A percentile compares a stretch with the other conserved stretches of the same genome.
These are phyloP conservation scores for Metschnikowia drakensbergensis DNA, from an alignment of 805 yeast genomes.

Conservation along the genomic window DNA sequence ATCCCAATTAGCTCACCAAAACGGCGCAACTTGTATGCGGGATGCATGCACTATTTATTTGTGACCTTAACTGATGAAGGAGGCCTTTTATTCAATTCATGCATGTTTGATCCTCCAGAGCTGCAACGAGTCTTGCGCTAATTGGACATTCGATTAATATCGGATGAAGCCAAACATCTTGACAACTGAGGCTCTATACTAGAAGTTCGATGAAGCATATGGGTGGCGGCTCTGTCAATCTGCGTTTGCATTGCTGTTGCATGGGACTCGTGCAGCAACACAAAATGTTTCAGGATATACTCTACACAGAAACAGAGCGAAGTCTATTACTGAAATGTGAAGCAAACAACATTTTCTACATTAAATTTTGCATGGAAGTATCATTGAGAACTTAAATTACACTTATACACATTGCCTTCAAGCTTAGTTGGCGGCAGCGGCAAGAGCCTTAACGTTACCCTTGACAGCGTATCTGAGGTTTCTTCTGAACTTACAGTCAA, in stretches of 20 bases:
- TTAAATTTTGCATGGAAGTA: conserved; percentile 8
- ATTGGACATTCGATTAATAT: not conserved
- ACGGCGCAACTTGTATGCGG: not conserved
- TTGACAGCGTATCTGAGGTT: conserved; percentile 99
- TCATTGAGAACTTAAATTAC: conserved; percentile 16
- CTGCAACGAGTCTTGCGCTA: not conserved
- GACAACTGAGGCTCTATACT: no score
- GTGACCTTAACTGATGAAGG: not conserved
- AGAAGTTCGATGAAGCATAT: no score
- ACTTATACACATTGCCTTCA: conserved; percentile 6
- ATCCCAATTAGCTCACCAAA: not conserved
- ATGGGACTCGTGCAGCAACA: not conserved
- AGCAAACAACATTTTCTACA: conserved; percentile 3
- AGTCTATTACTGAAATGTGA: not conserved
- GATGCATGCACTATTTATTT: not conserved
- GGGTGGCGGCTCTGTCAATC: not conserved
- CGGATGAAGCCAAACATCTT: not conserved
- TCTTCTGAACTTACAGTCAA: conserved; percentile 98
- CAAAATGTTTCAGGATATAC: not conserved
- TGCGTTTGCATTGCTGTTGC: not conserved
- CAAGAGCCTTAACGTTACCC: conserved; percentile 94
- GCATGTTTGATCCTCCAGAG: not conserved
- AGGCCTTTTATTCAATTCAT: not conserved
- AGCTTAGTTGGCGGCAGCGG: conserved; percentile 31
- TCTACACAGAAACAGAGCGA: not conserved